Conservation (phyloP, 371 early-diverging fungal genomes). For the Saksenaea oblongispora region DNA sequence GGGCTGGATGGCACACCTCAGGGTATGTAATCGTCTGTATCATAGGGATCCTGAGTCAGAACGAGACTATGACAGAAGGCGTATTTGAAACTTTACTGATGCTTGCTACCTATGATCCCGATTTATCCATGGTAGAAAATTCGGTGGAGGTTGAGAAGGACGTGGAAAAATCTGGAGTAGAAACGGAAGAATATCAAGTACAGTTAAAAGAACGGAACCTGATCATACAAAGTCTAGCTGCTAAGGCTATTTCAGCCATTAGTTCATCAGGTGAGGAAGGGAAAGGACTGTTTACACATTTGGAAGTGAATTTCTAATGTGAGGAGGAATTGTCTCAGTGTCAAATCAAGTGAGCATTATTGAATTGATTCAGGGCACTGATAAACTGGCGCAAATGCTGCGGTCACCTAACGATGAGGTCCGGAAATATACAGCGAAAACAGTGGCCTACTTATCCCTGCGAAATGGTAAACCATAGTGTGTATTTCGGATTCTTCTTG, state of each 20-base stretch:
- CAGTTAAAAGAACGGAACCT: slow-evolving; percentile 24
- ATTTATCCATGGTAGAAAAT: slow-evolving; percentile 6
- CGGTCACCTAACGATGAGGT: slow-evolving; percentile 39
- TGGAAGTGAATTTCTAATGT: not conserved
- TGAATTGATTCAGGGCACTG: slow-evolving; percentile 31
- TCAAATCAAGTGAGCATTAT: slow-evolving; percentile 43
- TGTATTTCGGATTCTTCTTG: not conserved
- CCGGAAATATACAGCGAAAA: slow-evolving; percentile 59
- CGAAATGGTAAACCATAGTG: slow-evolving; percentile 44
- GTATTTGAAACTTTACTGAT: slow-evolving; percentile 32
- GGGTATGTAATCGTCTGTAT: not conserved
- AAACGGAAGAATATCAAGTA: slow-evolving; percentile 14
- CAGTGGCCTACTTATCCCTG: slow-evolving; percentile 60
- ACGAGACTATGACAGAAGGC: slow-evolving; percentile 42
- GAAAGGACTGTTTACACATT: not conserved
- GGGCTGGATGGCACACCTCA: not conserved
- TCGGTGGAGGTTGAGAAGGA: not conserved
- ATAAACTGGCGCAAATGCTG: slow-evolving; percentile 34
- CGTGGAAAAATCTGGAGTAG: not conserved
- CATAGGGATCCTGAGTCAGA: slow-evolving; percentile 37
- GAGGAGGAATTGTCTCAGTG: slow-evolving; percentile 13
- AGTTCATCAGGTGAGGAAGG: slow-evolving; percentile 35
- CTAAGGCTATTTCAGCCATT: slow-evolving; percentile 50
- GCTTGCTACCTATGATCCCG: slow-evolving; percentile 33
- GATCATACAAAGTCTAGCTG: slow-evolving; percentile 44